A percentile compares a stretch with the other conserved stretches of the same genome.
These are phyloP conservation scores for Botrytis squamosa DNA, from an alignment of 2,329 filamentous ascomycete genomes.

Conservation along the genomic window DNA sequence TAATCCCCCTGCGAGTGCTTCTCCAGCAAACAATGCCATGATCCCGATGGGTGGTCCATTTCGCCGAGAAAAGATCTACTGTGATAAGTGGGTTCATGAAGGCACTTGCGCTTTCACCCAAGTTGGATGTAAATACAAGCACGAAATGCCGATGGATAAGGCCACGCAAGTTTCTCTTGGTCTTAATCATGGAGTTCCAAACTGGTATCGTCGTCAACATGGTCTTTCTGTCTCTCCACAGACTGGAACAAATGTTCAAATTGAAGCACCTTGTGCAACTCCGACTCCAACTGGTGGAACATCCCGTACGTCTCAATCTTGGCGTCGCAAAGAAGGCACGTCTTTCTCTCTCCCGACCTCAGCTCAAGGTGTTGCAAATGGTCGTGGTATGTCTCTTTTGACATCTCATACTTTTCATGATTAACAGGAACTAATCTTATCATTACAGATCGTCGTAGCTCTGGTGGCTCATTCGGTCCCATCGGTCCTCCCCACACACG, in stretches of 20 bases:
- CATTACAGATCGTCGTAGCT: constrained; percentile 3
- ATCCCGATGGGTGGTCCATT: not conserved
- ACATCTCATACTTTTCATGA: not conserved
- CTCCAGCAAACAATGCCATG: not conserved
- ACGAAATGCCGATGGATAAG: constrained; percentile 77
- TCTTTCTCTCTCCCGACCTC: not conserved
- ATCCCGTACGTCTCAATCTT: constrained; percentile 12
- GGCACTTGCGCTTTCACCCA: constrained; percentile 83
- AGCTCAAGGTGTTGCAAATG: not conserved
- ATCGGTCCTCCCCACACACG: constrained; percentile 19
- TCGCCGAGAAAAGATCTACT: constrained; percentile 64
- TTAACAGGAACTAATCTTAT: not conserved
- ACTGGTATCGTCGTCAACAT: constrained; percentile 18
- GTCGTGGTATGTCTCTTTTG: constrained; percentile 15
- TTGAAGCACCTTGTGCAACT: constrained; percentile 4
- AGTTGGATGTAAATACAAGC: constrained; percentile 84
- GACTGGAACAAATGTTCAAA: constrained; percentile 8
- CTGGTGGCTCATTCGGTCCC: constrained; percentile 18
- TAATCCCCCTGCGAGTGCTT: not conserved
- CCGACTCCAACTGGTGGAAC: constrained; percentile 2
- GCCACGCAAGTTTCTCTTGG: constrained; percentile 68
- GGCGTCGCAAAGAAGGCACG: constrained; percentile 14
- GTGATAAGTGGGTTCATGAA: constrained; percentile 85
- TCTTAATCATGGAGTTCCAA: constrained; percentile 60
- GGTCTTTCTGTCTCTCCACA: not conserved